These are phyloP conservation scores for Bombardia bombarda DNA, from an alignment of 495 filamentous ascomycete genomes.

Conservation along the genomic window DNA sequence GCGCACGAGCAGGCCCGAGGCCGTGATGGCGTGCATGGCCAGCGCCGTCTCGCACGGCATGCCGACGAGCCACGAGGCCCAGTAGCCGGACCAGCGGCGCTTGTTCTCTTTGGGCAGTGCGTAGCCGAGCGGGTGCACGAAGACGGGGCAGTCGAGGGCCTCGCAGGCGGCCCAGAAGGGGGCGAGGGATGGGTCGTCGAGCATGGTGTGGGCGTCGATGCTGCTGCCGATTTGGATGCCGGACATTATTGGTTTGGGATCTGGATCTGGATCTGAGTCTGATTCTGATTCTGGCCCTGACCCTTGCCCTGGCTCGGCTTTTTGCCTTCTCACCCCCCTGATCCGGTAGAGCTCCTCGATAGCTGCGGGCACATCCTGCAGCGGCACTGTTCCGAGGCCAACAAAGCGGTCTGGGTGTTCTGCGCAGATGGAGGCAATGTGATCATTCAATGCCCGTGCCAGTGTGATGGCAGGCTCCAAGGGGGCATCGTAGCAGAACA, in stretches of 20 bases:
- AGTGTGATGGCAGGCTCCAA: conserved; percentile 6
- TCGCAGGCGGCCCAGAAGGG: conserved; percentile 18
- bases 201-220: conserved; percentile 9
- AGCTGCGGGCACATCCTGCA: conserved; percentile 49
- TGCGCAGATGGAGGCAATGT: conserved; percentile 7
- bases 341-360: conserved; percentile 51
- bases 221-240: conserved; percentile 21
- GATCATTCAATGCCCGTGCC: conserved; percentile 17
- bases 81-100: conserved; percentile 15
- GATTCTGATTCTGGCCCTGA: no score
- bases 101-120: conserved; percentile 15
- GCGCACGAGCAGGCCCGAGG: conserved; percentile 13
- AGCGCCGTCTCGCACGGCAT: conserved; percentile 24
- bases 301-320: no score
- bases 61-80: conserved; percentile 19
- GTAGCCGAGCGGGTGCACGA: conserved; percentile 22
- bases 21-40: conserved; percentile 17
- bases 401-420: conserved; percentile 10
- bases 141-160: conserved; percentile 12
- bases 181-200: conserved; percentile 12
- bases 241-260: conserved; percentile 3
- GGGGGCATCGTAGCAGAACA: conserved; percentile 25
- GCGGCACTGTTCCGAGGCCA: conserved; percentile 19
- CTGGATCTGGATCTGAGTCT: neutral
- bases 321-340: no score